Evolutionary conservation across 768 basidiomycete genomes (phyloP), one percentile per base, ranked within the genome.

Genomic region (Lentinula sp.): DNA sequence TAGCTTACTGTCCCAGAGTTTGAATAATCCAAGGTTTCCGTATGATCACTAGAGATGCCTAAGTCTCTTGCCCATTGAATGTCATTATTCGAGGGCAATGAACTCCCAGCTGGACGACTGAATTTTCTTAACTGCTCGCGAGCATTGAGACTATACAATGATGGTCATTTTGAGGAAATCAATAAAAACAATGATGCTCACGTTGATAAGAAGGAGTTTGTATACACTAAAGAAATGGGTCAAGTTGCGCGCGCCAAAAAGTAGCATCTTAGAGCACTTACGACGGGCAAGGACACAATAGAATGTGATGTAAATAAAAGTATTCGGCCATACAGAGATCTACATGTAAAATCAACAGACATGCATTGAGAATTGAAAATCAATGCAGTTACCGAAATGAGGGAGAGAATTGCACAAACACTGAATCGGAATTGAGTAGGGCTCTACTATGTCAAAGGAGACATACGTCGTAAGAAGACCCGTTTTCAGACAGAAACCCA

Each of bases 121-220:
- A 16, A 35, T 11, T 32, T 39, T 48, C 57, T 32, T 2, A 59
- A n/a, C 5, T 49, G 6, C 7, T 46, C 57, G 10, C 57, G 57
- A 49, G 57, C 57, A 45, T 59, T 59, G 28, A 59, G 57, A 5
- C 57, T 59, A 10, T 43, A n/a, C 16, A 28, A 28, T 3, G 28
- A 28, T 28, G 37, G 37, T 5, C 37, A 39, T 4, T 28, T 28
- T 28, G 28, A 28, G 42, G 16, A 42, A 16, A 55, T 3, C n/a
- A 40, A 23, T 32, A 23, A 45, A 7, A 46, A 11, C 8, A 4
- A 21, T 13, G 4, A 23, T 34, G 48, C 57, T 49, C 23, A 59
- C 57, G 57, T 59, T 32, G 57, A 46, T 9, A 48, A 45, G 34
- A 59, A 49, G 7, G 57, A 59, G 18, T 59, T 59, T 9, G 57